Conservation (phyloP, 148 eudicot species). For the Camellia lanceoleosa region DNA sequence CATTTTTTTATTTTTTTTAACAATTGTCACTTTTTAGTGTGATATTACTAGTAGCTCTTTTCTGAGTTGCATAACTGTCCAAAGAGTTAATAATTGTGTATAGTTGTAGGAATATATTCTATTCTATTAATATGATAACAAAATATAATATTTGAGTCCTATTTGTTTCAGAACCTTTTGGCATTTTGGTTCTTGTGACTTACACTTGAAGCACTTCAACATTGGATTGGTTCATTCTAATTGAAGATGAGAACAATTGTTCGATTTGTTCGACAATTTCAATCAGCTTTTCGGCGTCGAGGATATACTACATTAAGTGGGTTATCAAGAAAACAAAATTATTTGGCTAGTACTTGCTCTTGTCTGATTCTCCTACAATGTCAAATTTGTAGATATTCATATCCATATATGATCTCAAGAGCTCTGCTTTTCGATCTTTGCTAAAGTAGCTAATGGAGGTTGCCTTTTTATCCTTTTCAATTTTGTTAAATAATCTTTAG, state of each 20-base stretch:
- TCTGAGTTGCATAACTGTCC: not conserved
- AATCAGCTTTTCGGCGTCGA: constrained; percentile 34
- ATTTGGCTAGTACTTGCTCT: constrained; percentile 23
- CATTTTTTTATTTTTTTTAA: not conserved
- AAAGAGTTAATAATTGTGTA: not conserved
- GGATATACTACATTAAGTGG: constrained; percentile 26
- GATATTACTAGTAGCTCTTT: not conserved
- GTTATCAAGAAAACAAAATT: constrained; percentile 25
- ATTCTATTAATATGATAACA: not conserved
- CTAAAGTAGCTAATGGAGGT: constrained; percentile 46
- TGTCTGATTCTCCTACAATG: constrained; percentile 27
- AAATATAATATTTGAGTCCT: not conserved
- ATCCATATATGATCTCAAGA: constrained; percentile 38
- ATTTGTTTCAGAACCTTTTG: not conserved
- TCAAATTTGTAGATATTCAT: constrained; percentile 25
- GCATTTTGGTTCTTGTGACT: constrained; percentile 27
- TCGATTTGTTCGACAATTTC: constrained; percentile 37
- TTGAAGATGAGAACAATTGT: constrained; percentile 52
- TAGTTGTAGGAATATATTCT: not conserved
- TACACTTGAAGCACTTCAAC: not conserved
- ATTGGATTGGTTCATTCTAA: not conserved
- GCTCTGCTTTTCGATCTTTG: constrained; percentile 35
- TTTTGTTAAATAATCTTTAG: not conserved
- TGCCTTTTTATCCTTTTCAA: not conserved
- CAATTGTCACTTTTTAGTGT: not conserved